Conservation (phyloP, 2,329 filamentous ascomycete genomes). For the Emericellopsis cladophorae region DNA sequence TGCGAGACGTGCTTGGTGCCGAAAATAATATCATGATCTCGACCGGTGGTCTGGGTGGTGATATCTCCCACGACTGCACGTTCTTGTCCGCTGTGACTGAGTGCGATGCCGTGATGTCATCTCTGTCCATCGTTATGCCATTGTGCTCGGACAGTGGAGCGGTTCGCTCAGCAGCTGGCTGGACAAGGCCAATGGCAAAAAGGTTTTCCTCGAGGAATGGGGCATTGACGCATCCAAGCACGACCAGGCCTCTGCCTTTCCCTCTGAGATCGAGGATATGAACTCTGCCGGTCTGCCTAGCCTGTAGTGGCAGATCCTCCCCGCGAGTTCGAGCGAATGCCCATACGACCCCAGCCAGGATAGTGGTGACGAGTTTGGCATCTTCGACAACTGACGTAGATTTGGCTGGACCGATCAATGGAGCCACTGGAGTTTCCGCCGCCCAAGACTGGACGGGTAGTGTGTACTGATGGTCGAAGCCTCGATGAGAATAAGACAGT, state of each 20-base stretch:
- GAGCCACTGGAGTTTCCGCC: constrained; percentile 2
- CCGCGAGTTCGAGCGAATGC: constrained; percentile 2
- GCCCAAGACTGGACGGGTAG: constrained; percentile 7
- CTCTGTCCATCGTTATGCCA: constrained; percentile 11
- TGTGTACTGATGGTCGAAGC: neutral
- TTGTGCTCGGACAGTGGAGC: constrained; percentile 12
- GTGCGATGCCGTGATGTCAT: constrained; percentile 12
- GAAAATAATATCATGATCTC: constrained; percentile 14
- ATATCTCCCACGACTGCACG: constrained; percentile 15
- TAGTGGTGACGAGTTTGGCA: constrained; percentile 5
- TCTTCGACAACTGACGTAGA: constrained; percentile 5
- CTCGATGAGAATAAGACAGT: too few species aligned
- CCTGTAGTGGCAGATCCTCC: constrained; percentile 19
- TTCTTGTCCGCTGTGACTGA: constrained; percentile 11
- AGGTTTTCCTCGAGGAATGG: constrained; percentile 17
- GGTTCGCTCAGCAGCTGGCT: constrained; percentile 10
- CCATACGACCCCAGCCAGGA: constrained; percentile 2
- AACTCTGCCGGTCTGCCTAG: constrained; percentile 14
- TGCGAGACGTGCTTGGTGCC: constrained; percentile 11
- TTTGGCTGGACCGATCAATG: constrained; percentile 3
- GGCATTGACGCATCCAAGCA: constrained; percentile 4
- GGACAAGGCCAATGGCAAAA: constrained; percentile 11
- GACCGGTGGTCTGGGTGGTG: constrained; percentile 17
- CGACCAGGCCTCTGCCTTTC: constrained; percentile 8
- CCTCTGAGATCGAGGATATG: constrained; percentile 13